Evolutionary conservation across 2,329 filamentous ascomycete genomes (phyloP), one percentile per base, ranked within the genome.

Genomic region (Penicillium occitanis): DNA sequence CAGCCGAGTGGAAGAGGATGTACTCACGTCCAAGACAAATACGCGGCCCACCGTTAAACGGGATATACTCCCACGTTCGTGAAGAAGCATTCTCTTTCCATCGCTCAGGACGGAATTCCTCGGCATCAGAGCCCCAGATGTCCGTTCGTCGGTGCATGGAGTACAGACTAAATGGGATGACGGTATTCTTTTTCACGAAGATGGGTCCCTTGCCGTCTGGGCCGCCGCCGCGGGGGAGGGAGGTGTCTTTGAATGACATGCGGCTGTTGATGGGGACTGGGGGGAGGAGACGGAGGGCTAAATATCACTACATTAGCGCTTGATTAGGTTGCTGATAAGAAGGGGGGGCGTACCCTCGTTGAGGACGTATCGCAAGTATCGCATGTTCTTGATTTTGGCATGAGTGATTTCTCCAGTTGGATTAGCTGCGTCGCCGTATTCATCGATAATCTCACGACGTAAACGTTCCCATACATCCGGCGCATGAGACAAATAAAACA

Each of bases 141-240:
- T 85, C 83, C 37, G 74, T 76, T n/a, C 90, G 86, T 1, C 91
- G 87, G 73, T 95, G 91, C 90, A 94, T 91, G 5, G 86, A 78
- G 61, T 91, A 84, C 0, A 89, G 83, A 58, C 83, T 88, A 81
- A 92, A 95, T 48, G 79, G 82, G 67, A 95, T 81, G 6, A 84
- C 77, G 0, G 87, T 87, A 72, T 89, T 86, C 76, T 91, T 89
- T 66, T 86, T 84, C 6, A 92, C 78, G 65, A 87, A 86, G 2
- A 94, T 73, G 0, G 90, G 90, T 48, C 83, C 79, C 1, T 78
- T 76, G 44, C 82, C 78, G 30, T 67, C 61, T 19, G 65, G 58
- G 0, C 67, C 67, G 17, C 67, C 67, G 13, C 67, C 67, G 22
- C 37, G 13, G 14, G 67, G 67, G 3, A 68, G 67, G 2, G 60